These are phyloP conservation scores for Aureobasidium sp. DNA, from an alignment of 2,329 filamentous ascomycete genomes.

Conservation along the genomic window DNA sequence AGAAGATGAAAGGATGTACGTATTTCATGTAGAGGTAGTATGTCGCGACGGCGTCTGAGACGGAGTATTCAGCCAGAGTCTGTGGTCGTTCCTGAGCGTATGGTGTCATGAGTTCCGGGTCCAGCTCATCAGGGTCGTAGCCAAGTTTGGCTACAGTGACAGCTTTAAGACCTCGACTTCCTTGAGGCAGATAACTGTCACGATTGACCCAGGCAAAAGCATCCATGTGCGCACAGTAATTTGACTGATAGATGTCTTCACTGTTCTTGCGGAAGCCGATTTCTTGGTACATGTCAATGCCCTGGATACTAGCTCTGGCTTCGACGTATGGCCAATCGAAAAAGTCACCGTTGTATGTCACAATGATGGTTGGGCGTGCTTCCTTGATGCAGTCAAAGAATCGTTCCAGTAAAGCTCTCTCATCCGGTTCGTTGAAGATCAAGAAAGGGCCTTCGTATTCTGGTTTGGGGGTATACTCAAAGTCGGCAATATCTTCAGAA, in stretches of 20 bases:
- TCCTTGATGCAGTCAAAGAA: slow-evolving; percentile 97
- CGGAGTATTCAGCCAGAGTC: slow-evolving; percentile 92
- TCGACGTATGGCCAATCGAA: slow-evolving; percentile 99
- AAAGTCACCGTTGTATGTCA: slow-evolving; percentile 99
- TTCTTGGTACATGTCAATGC: slow-evolving; percentile 98
- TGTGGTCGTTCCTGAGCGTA: slow-evolving; percentile 82
- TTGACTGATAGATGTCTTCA: slow-evolving; percentile 94
- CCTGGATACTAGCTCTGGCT: slow-evolving; percentile 81
- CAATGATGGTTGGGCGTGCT: slow-evolving; percentile 88
- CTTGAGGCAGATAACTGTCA: slow-evolving; percentile 95
- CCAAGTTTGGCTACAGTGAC: slow-evolving; percentile 97
- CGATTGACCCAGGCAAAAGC: slow-evolving; percentile 98
- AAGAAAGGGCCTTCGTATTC: slow-evolving; percentile 94
- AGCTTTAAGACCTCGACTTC: slow-evolving; percentile 92
- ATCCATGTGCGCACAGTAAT: slow-evolving; percentile 97
- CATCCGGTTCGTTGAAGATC: slow-evolving; percentile 96
- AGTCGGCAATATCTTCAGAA: slow-evolving; percentile 93
- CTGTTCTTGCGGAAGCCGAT: slow-evolving; percentile 94
- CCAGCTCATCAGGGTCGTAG: slow-evolving; percentile 95
- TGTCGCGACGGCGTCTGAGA: slow-evolving; percentile 96
- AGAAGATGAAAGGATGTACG: slow-evolving; percentile 99
- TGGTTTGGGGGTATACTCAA: slow-evolving; percentile 95
- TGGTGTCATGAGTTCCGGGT: slow-evolving; percentile 94
- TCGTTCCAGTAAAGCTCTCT: slow-evolving; percentile 77
- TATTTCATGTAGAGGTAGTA: slow-evolving; percentile 99